A percentile compares a stretch with the other conserved stretches of the same genome.
Conservation (phyloP, 352 stramenopile species). For the Peronospora destructor region DNA sequence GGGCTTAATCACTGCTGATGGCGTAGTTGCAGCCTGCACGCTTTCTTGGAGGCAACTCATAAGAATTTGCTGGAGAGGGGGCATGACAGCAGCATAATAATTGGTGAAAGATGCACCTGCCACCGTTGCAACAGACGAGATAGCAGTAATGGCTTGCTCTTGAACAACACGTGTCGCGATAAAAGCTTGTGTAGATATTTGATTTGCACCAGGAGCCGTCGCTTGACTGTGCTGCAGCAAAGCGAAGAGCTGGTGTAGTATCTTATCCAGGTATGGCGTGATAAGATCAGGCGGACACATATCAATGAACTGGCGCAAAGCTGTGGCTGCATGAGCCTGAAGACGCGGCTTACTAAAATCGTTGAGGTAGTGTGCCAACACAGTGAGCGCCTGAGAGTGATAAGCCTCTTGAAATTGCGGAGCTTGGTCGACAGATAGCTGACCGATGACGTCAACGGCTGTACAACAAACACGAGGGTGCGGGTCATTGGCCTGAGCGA, state of each 20-base stretch:
- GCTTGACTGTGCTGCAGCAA: conserved; percentile 42
- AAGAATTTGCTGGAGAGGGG: conserved; percentile 64
- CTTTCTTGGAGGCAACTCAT: conserved; percentile 56
- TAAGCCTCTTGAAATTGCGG: conserved; percentile 76
- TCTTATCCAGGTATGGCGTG: conserved; percentile 65
- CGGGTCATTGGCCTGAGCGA: conserved; percentile 55
- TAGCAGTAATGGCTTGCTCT: conserved; percentile 71
- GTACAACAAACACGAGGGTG: conserved; percentile 79
- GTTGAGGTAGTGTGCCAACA: conserved; percentile 62
- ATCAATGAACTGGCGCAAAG: conserved; percentile 79
- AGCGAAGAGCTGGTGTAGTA: conserved; percentile 61
- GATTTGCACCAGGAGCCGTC: conserved; percentile 8
- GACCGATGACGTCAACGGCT: conserved; percentile 77
- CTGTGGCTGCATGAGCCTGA: conserved; percentile 67
- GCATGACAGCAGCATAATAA: conserved; percentile 73
- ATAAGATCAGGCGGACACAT: conserved; percentile 62
- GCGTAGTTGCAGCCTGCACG: conserved; percentile 19
- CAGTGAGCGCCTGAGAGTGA: conserved; percentile 52
- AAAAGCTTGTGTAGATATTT: conserved; percentile 15
- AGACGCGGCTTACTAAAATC: conserved; percentile 53
- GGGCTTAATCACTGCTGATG: conserved; percentile 20
- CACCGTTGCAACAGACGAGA: conserved; percentile 75
- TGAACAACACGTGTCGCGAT: conserved; percentile 54
- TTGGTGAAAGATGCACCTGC: conserved; percentile 52
- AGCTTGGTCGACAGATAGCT: conserved; percentile 70